These are phyloP conservation scores for Penicillium subrubescens DNA, from an alignment of 495 filamentous ascomycete species.

Conservation along the genomic window DNA sequence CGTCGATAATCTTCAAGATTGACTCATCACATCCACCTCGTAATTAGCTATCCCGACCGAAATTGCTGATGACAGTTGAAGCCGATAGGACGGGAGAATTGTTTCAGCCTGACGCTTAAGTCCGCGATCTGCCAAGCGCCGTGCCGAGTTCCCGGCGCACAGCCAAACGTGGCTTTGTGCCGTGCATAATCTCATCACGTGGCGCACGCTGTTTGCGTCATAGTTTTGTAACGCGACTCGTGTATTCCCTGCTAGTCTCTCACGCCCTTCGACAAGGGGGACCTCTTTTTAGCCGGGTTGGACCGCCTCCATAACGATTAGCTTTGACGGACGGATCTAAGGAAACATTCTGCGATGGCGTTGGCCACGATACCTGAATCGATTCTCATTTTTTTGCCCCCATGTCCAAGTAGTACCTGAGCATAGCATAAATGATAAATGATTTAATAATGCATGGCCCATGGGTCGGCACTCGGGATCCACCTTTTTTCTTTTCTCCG, in stretches of 20 bases:
- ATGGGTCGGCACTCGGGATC: neutral
- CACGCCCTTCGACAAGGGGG: neutral
- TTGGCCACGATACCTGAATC: neutral
- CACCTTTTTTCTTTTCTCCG: neutral
- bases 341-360: neutral
- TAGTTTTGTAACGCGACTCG: neutral
- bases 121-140: neutral
- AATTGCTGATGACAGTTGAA: neutral
- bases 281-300: neutral
- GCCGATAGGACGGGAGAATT: neutral
- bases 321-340: neutral
- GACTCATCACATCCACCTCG: neutral
- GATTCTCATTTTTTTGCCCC: neutral
- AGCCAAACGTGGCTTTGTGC: conserved; percentile 10
- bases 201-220: conserved; percentile 5
- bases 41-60: neutral
- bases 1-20: neutral
- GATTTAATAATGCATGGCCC: neutral
- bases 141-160: conserved; percentile 19
- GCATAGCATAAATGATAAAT: neutral
- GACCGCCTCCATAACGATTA: neutral
- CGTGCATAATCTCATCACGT: conserved; percentile 8
- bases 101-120: neutral
- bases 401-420: neutral
- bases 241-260: neutral